Conservation (phyloP, 495 filamentous ascomycete species). For the Daldinia bambusicola region DNA sequence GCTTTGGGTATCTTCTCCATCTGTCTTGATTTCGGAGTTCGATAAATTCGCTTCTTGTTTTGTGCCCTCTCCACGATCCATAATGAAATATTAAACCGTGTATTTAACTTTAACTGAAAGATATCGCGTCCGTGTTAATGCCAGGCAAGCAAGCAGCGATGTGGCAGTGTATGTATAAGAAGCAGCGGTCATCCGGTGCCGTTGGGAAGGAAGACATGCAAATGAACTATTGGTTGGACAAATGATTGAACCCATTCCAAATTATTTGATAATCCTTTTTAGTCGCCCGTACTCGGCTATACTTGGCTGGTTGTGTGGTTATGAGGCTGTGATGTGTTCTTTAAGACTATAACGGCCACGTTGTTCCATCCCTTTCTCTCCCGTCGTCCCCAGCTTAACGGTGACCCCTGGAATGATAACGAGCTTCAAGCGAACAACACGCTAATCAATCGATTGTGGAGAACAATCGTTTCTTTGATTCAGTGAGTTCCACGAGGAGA, state of each 20-base stretch:
- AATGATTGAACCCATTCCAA: not conserved
- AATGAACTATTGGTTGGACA: not conserved
- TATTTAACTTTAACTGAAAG: not conserved
- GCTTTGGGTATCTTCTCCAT: constrained; percentile 30
- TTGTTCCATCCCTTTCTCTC: constrained; percentile 20
- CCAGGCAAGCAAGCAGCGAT: not conserved
- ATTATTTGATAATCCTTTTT: not conserved
- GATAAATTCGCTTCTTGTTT: constrained; percentile 7
- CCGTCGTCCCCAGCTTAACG: not conserved
- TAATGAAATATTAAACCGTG: not conserved
- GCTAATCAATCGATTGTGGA: not conserved
- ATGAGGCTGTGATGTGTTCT: constrained; percentile 9
- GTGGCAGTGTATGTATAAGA: not conserved
- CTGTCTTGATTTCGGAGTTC: constrained; percentile 10
- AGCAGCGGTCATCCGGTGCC: not conserved
- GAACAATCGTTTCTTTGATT: not conserved
- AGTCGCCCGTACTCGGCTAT: not conserved
- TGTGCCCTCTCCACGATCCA: constrained; percentile 20
- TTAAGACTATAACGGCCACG: constrained; percentile 19
- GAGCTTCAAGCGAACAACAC: not conserved
- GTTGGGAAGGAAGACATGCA: not conserved
- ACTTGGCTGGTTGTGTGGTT: constrained; percentile 3
- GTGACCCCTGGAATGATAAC: not conserved
- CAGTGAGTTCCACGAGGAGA: not conserved
- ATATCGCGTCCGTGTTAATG: not conserved